Percentiles rank a stretch among this genome's conserved stretches.
phyloP scores from a whole-genome alignment of 768 basidiomycete genomes.

The Trametopsis cervina region DNA sequence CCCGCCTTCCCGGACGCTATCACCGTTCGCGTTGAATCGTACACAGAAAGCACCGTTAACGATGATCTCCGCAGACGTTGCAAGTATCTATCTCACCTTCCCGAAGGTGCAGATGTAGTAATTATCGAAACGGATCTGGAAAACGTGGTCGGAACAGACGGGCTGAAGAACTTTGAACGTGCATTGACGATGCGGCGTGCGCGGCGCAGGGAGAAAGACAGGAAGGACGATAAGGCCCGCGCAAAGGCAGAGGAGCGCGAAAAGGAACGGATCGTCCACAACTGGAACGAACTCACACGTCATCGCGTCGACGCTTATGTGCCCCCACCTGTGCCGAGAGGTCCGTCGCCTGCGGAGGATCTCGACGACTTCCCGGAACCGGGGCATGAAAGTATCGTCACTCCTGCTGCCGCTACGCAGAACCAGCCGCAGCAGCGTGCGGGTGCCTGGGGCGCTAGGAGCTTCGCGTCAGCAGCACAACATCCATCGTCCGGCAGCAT shows the following conservation, averaged over 20 bases:
- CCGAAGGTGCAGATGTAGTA: conserved; percentile 86
- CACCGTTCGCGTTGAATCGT: conserved; percentile 70
- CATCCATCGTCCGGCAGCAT: conserved; percentile 16
- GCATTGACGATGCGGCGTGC: conserved; percentile 69
- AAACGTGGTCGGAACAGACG: conserved; percentile 67
- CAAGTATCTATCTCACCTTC: conserved; percentile 91
- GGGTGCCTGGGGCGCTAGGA: conserved; percentile 77
- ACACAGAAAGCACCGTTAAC: conserved; percentile 74
- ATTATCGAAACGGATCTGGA: conserved; percentile 87
- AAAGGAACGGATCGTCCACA: conserved; percentile 31
- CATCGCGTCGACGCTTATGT: conserved; percentile 12
- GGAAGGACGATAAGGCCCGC: conserved; percentile 84
- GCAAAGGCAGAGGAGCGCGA: conserved; percentile 72
- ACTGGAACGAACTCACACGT: conserved; percentile 16
- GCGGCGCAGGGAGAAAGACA: conserved; percentile 73
- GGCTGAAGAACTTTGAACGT: conserved; percentile 77
- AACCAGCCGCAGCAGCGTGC: conserved; percentile 5
- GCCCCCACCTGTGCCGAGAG: conserved; percentile 24
- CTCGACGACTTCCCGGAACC: conserved; percentile 17
- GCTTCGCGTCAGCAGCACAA: conserved; percentile 75
- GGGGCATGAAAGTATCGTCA: conserved; percentile 1
- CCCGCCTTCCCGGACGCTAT: conserved; percentile 80
- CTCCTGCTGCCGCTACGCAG: conserved; percentile 6
- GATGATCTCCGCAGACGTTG: conserved; percentile 92
- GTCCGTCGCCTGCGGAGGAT: conserved; percentile 53